These are phyloP conservation scores for barley (Hordeum vulgare) DNA, from an alignment of 176 grass and related monocot species.

Conservation along the genomic window DNA sequence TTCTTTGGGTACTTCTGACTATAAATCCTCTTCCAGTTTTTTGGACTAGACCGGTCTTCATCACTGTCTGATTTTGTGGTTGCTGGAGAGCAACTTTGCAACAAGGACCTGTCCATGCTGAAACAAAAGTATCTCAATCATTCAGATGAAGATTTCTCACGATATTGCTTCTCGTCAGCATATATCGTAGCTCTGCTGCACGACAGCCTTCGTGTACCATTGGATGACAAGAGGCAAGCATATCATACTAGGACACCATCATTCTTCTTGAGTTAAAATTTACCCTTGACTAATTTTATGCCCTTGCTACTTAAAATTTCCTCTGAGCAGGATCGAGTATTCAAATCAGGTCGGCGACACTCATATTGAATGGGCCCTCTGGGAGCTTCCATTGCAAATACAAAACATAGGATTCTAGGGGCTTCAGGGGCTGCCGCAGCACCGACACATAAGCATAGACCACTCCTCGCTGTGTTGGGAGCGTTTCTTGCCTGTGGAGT, in stretches of 20 bases:
- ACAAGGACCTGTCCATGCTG: conserved; percentile 55
- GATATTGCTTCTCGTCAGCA: conserved; percentile 91
- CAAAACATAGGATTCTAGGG: background rate
- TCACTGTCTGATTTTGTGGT: conserved; percentile 58
- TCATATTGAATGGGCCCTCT: conserved; percentile 76
- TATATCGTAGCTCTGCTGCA: conserved; percentile 87
- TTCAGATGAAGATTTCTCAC: conserved; percentile 61
- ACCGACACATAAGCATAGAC: conserved; percentile 16
- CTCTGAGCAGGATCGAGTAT: conserved; percentile 62
- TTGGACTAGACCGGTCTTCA: conserved; percentile 61
- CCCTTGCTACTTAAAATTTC: background rate
- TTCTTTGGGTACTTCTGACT: conserved; percentile 9
- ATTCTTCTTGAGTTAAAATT: conserved; percentile 27
- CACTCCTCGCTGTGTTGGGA: conserved; percentile 30
- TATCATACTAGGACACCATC: background rate
- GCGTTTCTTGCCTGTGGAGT: conserved; percentile 31
- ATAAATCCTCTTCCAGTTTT: conserved; percentile 44
- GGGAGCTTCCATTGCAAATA: conserved; percentile 62
- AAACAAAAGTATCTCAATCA: conserved; percentile 49
- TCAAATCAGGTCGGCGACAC: conserved; percentile 55
- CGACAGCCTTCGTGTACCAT: conserved; percentile 55
- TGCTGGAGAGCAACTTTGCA: conserved; percentile 76
- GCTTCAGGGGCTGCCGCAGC: background rate
- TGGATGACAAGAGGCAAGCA: conserved; percentile 71
- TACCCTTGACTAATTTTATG: background rate